A percentile compares a stretch with the other conserved stretches of the same genome.
These are phyloP conservation scores for Knufia petricola DNA, from an alignment of 2,329 filamentous ascomycete species.

Conservation along the genomic window DNA sequence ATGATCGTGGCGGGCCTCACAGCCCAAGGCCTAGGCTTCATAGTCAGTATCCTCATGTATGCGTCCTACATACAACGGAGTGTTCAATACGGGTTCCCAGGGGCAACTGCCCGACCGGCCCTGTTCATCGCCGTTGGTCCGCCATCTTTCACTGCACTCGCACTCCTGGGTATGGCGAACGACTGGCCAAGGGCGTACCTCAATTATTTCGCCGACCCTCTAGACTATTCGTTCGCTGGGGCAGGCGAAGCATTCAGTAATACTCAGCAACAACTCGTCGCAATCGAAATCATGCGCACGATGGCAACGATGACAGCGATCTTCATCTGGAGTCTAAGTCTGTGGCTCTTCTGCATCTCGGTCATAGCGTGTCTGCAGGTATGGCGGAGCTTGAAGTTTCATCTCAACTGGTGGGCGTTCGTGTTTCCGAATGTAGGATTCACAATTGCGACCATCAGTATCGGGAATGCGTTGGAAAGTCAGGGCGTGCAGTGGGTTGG, in stretches of 20 bases:
- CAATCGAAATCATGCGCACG: conserved; percentile 34
- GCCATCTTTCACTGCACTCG: conserved; percentile 60
- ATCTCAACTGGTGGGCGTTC: conserved; percentile 53
- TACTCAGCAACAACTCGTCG: conserved; percentile 5
- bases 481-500: conserved; percentile 44
- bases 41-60: conserved; percentile 63
- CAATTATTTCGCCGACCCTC: conserved; percentile 36
- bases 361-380: conserved; percentile 35
- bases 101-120: conserved; percentile 54
- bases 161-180: conserved; percentile 58
- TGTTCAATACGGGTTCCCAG: conserved; percentile 57
- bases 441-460: conserved; percentile 48
- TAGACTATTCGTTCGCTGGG: conserved; percentile 17
- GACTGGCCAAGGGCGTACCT: conserved; percentile 17
- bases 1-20: conserved; percentile 59
- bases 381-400: conserved; percentile 36
- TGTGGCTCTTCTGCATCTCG: conserved; percentile 48
- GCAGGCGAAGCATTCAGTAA: conserved; percentile 6
- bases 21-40: conserved; percentile 61
- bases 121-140: conserved; percentile 72
- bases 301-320: conserved; percentile 43
- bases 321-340: conserved; percentile 54
- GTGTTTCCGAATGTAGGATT: conserved; percentile 59
- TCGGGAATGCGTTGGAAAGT: conserved; percentile 46
- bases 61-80: conserved; percentile 61